phyloP scores from a whole-genome alignment of 768 basidiomycete genomes.

The Phaeotremella fagi region DNA sequence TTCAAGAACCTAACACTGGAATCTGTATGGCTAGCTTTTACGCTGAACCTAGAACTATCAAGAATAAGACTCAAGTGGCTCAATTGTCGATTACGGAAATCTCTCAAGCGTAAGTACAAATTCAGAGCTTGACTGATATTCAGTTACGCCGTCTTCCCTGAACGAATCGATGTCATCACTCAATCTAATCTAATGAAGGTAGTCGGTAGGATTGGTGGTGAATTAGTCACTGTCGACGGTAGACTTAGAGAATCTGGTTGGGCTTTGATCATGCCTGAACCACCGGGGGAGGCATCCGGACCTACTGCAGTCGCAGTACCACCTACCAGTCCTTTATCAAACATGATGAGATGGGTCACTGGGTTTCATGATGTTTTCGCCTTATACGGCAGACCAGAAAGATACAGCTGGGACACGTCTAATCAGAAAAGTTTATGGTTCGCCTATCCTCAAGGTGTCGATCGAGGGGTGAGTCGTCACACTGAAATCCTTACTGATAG shows the following conservation, averaged over 20 bases:
- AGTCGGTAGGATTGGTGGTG: conserved; percentile 76
- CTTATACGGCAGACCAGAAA: conserved; percentile 79
- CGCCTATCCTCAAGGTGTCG: conserved; percentile 81
- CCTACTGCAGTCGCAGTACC: conserved; percentile 13
- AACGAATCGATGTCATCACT: conserved; percentile 84
- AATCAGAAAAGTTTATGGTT: conserved; percentile 83
- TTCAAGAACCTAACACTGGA: conserved; percentile 39
- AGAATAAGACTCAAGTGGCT: conserved; percentile 65
- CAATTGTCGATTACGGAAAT: conserved; percentile 65
- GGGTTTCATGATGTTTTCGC: conserved; percentile 80
- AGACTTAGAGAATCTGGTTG: conserved; percentile 64
- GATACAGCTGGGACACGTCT: conserved; percentile 85
- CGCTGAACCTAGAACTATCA: conserved; percentile 32
- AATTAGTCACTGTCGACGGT: conserved; percentile 63
- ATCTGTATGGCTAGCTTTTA: conserved; percentile 49
- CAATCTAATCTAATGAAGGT: conserved; percentile 86
- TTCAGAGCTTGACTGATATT: not conserved
- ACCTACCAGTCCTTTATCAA: conserved; percentile 56
- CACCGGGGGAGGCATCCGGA: conserved; percentile 24
- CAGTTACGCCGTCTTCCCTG: conserved; percentile 81
- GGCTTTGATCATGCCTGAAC: conserved; percentile 84
- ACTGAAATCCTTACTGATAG: conserved; percentile 1
- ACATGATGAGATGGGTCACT: conserved; percentile 87
- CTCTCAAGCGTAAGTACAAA: conserved; percentile 61
- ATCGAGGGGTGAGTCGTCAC: conserved; percentile 64